Evolutionary conservation across 768 basidiomycete genomes (phyloP).

Genomic region (Russula abietina): DNA sequence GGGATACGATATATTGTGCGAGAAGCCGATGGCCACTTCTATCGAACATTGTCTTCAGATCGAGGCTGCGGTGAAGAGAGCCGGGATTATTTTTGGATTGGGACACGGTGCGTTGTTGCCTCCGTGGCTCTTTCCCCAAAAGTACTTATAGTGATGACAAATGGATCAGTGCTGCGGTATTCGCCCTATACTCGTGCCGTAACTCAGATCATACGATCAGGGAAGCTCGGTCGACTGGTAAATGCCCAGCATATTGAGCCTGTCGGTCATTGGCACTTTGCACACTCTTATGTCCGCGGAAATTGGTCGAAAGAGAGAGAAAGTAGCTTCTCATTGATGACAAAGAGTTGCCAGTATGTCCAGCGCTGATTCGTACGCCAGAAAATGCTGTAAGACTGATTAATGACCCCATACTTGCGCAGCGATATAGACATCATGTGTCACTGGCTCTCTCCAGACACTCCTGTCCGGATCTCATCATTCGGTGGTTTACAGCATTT

Average conservation of each 20-base stretch:
- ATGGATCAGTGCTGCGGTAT: constrained; percentile 69
- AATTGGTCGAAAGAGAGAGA: constrained; percentile 74
- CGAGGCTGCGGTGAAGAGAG: too few species aligned
- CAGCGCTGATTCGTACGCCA: neutral
- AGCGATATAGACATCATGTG: constrained; percentile 85
- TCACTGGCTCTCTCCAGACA: too few species aligned
- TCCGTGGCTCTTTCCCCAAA: neutral
- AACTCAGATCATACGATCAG: constrained; percentile 63
- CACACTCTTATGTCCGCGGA: constrained; percentile 83
- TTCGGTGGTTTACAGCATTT: constrained; percentile 87
- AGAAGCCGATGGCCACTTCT: too few species aligned
- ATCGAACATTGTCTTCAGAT: too few species aligned
- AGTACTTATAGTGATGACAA: too few species aligned
- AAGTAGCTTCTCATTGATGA: constrained; percentile 71
- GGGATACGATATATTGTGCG: too few species aligned
- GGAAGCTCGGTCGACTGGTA: too few species aligned
- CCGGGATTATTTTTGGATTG: too few species aligned
- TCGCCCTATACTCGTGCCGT: constrained; percentile 75
- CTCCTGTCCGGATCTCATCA: constrained; percentile 66
- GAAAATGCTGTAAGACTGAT: neutral
- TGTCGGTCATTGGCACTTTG: constrained; percentile 82
- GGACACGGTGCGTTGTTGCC: too few species aligned
- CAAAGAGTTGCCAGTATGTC: constrained; percentile 83
- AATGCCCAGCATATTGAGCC: constrained; percentile 85
- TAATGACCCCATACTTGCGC: constrained; percentile 1